Evolutionary conservation across 257 asterid species (phyloP).

Genomic region (Plantago elongata): DNA sequence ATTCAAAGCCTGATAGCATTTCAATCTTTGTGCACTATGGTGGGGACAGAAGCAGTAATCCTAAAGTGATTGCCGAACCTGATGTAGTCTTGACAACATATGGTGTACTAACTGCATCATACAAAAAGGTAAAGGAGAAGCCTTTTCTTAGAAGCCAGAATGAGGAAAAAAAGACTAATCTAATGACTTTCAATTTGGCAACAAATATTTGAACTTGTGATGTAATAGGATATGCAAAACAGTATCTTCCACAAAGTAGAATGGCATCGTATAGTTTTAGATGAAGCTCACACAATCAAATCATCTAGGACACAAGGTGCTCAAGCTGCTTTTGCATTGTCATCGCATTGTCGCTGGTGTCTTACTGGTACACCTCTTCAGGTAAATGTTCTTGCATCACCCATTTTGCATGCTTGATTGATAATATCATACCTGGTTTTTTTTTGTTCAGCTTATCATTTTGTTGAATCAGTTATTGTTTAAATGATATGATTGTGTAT

Average conservation of each 20-base stretch:
- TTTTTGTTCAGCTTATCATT: neutral
- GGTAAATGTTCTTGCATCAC: constrained; percentile 26
- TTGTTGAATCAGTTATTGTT: neutral
- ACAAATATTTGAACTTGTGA: neutral
- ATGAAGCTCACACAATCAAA: constrained; percentile 87
- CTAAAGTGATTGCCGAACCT: constrained; percentile 54
- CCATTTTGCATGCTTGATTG: too few relatives aligned
- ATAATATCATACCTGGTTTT: too few relatives aligned
- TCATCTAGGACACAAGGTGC: constrained; percentile 64
- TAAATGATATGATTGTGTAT: neutral
- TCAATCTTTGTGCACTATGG: constrained; percentile 71
- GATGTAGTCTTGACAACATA: constrained; percentile 85
- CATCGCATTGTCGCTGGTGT: constrained; percentile 81
- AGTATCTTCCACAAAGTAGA: constrained; percentile 79
- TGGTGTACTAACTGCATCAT: constrained; percentile 61
- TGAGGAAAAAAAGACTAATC: neutral
- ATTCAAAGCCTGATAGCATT: constrained; percentile 54
- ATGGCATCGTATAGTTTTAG: constrained; percentile 82
- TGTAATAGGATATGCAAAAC: constrained; percentile 39
- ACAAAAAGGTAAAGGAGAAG: constrained; percentile 45
- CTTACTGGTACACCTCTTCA: constrained; percentile 94
- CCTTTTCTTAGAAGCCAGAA: neutral
- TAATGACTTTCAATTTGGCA: neutral
- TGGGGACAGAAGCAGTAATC: constrained; percentile 52
- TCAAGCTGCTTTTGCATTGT: constrained; percentile 64